Evolutionary conservation across 148 eudicot genomes (phyloP), one percentile per base, ranked within the genome.

Genomic region (Camellia lanceoleosa): DNA sequence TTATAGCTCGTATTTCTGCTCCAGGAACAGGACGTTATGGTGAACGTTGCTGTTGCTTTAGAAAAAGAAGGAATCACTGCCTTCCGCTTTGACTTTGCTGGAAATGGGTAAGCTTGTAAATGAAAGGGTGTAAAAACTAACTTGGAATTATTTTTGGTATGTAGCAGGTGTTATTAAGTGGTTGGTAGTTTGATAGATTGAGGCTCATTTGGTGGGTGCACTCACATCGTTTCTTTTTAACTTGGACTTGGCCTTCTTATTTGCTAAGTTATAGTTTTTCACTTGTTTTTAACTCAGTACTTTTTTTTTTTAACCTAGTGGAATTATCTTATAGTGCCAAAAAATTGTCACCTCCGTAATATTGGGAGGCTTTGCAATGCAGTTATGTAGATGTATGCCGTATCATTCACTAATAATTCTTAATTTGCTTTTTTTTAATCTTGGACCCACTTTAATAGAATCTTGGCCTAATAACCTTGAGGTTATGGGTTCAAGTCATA

Each of bases 81-180:
- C 20, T 95, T 87, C 69, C 93, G 96, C 56, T 95, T 95, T 79
- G 98, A 95, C 81, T 95, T 95, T 78, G 64, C 94, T 74, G 98
- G 98, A 83, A 95, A 91, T 74, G 98, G 97, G 98, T 93, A 81
- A 83, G 84, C 61, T 78, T 76, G 68, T 75, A 49, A 44, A 4
- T 67, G 58, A 52, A 30, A 6, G 56, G 47, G 64, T 15, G 38
- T 41, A 18, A 13, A 64, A 49, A 64, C 38, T 19, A 23, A 60
- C 47, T 75, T 42, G 63, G 12, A 51, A 2, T 71, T 81, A 43
- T 77, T 54, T 68, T 68, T 20, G 16, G 19, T 82, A 15, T n/a
- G 14, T 44, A 42, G 38, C n/a, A 62, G 64, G 7, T 66, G 49
- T 47, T 47, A 71, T 49, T 49, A 47, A 19, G 42, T 51, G 74